These are phyloP conservation scores for Pythium aphanidermatum DNA, from an alignment of 352 stramenopile species.

Conservation along the genomic window DNA sequence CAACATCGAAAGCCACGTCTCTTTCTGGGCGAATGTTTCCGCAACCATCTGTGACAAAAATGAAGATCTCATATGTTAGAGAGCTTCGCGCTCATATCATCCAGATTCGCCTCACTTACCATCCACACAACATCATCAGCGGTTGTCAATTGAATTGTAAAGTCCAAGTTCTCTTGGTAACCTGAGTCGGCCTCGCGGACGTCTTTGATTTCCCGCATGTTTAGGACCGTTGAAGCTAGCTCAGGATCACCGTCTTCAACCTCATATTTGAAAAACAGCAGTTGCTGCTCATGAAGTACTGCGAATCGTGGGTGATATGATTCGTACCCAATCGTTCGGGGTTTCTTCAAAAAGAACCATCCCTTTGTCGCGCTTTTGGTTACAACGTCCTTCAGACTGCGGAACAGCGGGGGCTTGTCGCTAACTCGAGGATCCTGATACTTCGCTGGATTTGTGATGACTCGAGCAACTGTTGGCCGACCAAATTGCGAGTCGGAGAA, in stretches of 20 bases:
- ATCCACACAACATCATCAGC: constrained; percentile 69
- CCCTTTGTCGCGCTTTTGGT: constrained; percentile 54
- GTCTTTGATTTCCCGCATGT: constrained; percentile 73
- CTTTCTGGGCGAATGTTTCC: constrained; percentile 74
- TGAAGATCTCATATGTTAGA: not conserved
- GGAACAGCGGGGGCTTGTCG: constrained; percentile 44
- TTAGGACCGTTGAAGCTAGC: constrained; percentile 50
- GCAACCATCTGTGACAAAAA: constrained; percentile 49
- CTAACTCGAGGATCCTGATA: constrained; percentile 57
- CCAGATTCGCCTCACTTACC: constrained; percentile 27
- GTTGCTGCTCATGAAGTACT: constrained; percentile 69
- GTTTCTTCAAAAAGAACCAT: constrained; percentile 85
- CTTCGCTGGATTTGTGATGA: constrained; percentile 78
- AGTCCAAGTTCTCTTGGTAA: constrained; percentile 78
- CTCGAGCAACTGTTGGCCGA: constrained; percentile 45
- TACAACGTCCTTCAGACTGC: constrained; percentile 73
- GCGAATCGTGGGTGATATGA: constrained; percentile 82
- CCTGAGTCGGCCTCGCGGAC: constrained; percentile 76
- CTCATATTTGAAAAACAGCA: constrained; percentile 87
- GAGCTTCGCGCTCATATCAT: not conserved
- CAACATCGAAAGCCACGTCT: constrained; percentile 79
- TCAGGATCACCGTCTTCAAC: constrained; percentile 57
- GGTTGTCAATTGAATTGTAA: constrained; percentile 80
- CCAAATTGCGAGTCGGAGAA: constrained; percentile 57
- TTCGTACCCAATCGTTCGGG: constrained; percentile 48